Evolutionary conservation across 2,329 filamentous ascomycete genomes (phyloP), one percentile per base, ranked within the genome.

Genomic region (Hypoxylon sp.): DNA sequence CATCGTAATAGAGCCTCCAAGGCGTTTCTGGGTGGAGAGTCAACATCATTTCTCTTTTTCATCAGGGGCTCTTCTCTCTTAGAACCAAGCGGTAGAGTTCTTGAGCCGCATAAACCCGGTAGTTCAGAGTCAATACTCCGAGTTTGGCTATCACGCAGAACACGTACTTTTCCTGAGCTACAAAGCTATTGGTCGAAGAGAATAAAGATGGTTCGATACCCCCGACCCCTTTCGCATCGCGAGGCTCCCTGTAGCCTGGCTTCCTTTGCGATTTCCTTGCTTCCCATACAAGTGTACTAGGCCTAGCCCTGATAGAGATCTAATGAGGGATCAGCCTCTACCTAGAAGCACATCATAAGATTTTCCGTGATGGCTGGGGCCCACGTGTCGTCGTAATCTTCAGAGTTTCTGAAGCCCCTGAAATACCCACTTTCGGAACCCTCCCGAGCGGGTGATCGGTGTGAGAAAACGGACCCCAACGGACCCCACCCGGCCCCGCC

Each of bases 161-260:
- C 31, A 11, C 30, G 22, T n/a, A 53, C 42, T 55, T 37, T 20
- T 14, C 31, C 44, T 57, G 17, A 51, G 33, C 27, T 7, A 7
- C 31, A n/a, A 30, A 54, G 11, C 5, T 20, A 60, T 62, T 67
- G 35, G 48, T 20, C 25, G 17, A 35, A 61, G n/a, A 7, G 25
- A 35, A 10, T 3, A 25, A n/a, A 60, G 31, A 17, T 66, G 59
- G 67, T 67, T 66, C 62, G 64, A 70, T 57, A 61, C n/a, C 14
- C 27, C 62, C 49, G 53, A 20, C 59, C 31, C 17, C 46, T 65
- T 59, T 55, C 40, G 35, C 51, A 58, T 59, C 44, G 30, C 67
- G 70, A 67, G 68, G 70, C 65, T 72, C 60, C 66, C 66, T 61
- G 57, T 33, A 59, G 40, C 57, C 62, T 71, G 68, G 68, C 63